A percentile compares a stretch with the other conserved stretches of the same genome.
Evolutionary conservation across 148 eudicot species (phyloP).

Genomic region (Gaultheria prostrata): DNA sequence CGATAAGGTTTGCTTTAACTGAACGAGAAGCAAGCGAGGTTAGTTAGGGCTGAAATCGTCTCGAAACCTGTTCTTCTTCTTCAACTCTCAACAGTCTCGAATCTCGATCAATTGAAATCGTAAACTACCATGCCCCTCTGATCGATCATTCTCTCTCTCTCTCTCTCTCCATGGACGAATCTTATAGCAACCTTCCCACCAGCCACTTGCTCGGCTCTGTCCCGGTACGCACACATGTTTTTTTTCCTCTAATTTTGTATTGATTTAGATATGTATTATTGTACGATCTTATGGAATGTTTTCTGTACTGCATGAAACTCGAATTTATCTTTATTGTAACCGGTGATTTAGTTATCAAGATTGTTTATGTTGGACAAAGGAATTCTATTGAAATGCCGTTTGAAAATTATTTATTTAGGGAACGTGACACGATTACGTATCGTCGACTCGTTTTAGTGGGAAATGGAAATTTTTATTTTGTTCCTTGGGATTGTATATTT

Average conservation of each 20-base stretch:
- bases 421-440: background rate
- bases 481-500: background rate
- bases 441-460: background rate
- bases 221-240: slow-evolving; percentile 60
- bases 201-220: slow-evolving; percentile 89
- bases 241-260: too few relatives aligned
- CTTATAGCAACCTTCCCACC: slow-evolving; percentile 53
- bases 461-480: background rate
- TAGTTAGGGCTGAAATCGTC: background rate
- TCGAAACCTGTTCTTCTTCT: background rate
- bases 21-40: background rate
- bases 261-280: background rate
- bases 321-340: background rate
- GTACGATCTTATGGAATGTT: background rate
- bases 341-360: background rate
- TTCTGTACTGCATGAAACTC: background rate
- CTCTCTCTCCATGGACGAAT: slow-evolving; percentile 49
- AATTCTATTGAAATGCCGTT: background rate
- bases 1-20: background rate
- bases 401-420: background rate
- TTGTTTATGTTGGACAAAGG: background rate
- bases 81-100: background rate
- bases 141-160: slow-evolving; percentile 9
- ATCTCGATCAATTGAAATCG: background rate
- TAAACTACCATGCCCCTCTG: background rate